A percentile compares a stretch with the other conserved stretches of the same genome.
Conservation (phyloP, 352 stramenopile species). For the Phytopythium delawarense region DNA sequence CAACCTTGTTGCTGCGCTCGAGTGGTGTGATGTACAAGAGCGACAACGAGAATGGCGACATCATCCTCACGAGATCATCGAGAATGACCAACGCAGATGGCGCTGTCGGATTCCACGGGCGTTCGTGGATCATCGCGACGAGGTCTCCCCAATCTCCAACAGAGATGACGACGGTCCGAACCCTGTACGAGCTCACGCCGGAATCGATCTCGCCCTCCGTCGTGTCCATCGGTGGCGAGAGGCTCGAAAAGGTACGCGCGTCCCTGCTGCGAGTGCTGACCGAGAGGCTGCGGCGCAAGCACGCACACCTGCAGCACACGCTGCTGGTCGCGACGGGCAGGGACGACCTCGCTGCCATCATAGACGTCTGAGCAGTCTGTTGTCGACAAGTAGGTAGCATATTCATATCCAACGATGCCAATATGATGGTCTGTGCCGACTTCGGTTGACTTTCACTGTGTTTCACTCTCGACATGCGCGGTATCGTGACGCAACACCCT, state of each 20-base stretch:
- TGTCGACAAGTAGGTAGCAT: not conserved
- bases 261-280: not conserved
- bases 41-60: not conserved
- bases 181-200: slow-evolving; percentile 6
- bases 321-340: slow-evolving; percentile 6
- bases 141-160: not conserved
- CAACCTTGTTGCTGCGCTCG: not conserved
- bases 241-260: not conserved
- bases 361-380: not conserved
- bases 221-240: not conserved
- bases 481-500: not conserved
- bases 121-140: slow-evolving; percentile 1
- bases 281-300: not conserved
- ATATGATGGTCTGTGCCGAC: not conserved
- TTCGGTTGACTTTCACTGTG: too few species aligned
- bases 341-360: not conserved
- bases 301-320: not conserved
- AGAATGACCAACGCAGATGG: not conserved
- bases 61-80: not conserved
- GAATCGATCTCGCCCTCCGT: not conserved
- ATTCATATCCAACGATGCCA: not conserved
- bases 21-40: not conserved
- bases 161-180: not conserved
- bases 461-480: too few species aligned
- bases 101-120: not conserved